Conservation (phyloP, 1,139 yeast genomes). For the Blastobotrys capitulatus region DNA sequence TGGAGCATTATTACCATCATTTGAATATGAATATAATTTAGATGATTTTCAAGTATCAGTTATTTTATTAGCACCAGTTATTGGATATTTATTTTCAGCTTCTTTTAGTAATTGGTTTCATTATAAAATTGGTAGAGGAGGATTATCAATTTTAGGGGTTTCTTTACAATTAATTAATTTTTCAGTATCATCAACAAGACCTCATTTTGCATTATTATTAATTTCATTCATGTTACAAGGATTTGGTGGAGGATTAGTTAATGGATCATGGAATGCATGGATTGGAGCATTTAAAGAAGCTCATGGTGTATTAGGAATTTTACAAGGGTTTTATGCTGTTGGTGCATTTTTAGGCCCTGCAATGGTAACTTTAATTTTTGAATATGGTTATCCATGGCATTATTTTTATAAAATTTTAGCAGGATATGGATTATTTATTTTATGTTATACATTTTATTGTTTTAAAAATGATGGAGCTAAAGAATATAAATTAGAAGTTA, state of each 20-base stretch:
- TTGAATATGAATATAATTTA: conserved; percentile 32
- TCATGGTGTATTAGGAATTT: conserved; percentile 45
- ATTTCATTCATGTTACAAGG: conserved; percentile 54
- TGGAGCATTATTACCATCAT: conserved; percentile 44
- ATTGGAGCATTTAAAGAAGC: conserved; percentile 46
- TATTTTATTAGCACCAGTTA: conserved; percentile 22
- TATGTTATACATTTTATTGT: not conserved
- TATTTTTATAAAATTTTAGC: conserved; percentile 45
- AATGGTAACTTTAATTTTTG: conserved; percentile 46
- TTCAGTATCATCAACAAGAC: conserved; percentile 39
- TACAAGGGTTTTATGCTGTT: conserved; percentile 55
- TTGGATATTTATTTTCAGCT: conserved; percentile 36
- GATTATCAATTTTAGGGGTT: conserved; percentile 38
- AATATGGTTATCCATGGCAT: conserved; percentile 47
- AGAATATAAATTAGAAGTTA: conserved; percentile 12
- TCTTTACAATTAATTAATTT: conserved; percentile 35
- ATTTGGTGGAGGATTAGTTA: conserved; percentile 47
- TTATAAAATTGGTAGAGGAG: conserved; percentile 39
- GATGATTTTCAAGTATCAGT: conserved; percentile 20
- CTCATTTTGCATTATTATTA: conserved; percentile 36
- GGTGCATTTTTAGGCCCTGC: conserved; percentile 60
- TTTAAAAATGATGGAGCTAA: conserved; percentile 18
- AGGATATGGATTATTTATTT: conserved; percentile 11
- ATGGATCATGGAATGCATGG: conserved; percentile 54
- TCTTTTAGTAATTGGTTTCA: conserved; percentile 32